Evolutionary conservation across 169 alveolate genomes (phyloP).

Genomic region (Cryptosporidium felis): DNA sequence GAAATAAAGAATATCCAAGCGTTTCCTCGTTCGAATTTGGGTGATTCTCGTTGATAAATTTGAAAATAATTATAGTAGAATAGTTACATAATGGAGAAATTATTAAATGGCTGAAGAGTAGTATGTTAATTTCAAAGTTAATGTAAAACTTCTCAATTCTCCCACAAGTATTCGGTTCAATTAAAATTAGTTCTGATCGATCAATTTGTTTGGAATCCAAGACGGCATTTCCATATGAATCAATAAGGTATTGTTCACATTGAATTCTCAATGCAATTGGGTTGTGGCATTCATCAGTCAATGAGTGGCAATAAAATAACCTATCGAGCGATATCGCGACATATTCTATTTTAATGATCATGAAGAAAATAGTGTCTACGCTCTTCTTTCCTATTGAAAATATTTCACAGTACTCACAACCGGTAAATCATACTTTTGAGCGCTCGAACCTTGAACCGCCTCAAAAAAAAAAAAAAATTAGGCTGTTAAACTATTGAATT

Average conservation of each 20-base stretch:
- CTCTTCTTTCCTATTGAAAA: background rate
- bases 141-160: background rate
- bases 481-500: too few relatives aligned
- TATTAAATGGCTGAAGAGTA: background rate
- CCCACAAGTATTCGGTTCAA: background rate
- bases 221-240: conserved; percentile 6
- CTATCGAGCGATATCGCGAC: conserved; percentile 2
- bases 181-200: background rate
- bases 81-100: conserved; percentile 47
- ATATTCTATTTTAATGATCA: background rate
- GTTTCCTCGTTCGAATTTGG: background rate
- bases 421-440: too few relatives aligned
- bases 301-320: background rate
- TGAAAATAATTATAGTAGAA: background rate
- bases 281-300: background rate
- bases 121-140: background rate
- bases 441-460: too few relatives aligned
- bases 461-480: background rate
- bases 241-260: conserved; percentile 22
- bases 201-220: background rate
- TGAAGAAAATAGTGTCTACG: background rate
- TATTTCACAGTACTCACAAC: too few relatives aligned
- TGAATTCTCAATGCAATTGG: conserved; percentile 40
- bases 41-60: conserved; percentile 15
- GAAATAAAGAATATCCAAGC: conserved; percentile 47